Conservation (phyloP, 768 basidiomycete genomes). For the Boletus subparvulus region DNA sequence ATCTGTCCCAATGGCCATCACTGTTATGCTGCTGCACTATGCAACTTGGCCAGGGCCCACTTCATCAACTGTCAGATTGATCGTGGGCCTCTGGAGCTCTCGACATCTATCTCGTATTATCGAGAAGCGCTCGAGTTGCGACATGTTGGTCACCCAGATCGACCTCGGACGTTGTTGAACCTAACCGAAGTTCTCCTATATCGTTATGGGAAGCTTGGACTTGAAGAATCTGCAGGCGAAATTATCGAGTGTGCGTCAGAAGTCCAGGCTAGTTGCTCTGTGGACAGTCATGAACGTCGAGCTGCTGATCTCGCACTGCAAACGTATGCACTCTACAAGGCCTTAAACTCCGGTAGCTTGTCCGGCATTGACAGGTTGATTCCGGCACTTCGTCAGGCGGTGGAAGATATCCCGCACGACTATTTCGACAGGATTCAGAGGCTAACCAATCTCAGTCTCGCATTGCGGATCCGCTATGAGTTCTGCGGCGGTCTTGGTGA, state of each 20-base stretch:
- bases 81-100: not conserved
- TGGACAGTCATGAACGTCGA: not conserved
- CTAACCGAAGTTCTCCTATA: not conserved
- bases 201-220: not conserved
- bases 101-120: not conserved
- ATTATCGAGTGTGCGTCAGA: not conserved
- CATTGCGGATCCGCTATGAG: conserved; percentile 6
- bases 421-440: conserved; percentile 4
- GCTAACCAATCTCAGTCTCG: conserved; percentile 16
- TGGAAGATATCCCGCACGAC: not conserved
- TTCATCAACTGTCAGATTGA: not conserved
- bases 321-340: not conserved
- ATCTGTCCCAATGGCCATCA: not conserved
- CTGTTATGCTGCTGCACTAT: conserved; percentile 1
- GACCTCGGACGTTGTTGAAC: not conserved
- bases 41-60: conserved; percentile 7
- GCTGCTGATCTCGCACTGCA: conserved; percentile 1
- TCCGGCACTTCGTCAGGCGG: not conserved
- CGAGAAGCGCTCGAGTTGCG: conserved; percentile 12
- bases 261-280: not conserved
- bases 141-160: conserved; percentile 6
- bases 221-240: not conserved
- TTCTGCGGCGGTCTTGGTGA: not conserved
- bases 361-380: not conserved
- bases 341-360: not conserved